These are phyloP conservation scores for Posidonia australis DNA, from an alignment of 106 monocot species.

Conservation along the genomic window DNA sequence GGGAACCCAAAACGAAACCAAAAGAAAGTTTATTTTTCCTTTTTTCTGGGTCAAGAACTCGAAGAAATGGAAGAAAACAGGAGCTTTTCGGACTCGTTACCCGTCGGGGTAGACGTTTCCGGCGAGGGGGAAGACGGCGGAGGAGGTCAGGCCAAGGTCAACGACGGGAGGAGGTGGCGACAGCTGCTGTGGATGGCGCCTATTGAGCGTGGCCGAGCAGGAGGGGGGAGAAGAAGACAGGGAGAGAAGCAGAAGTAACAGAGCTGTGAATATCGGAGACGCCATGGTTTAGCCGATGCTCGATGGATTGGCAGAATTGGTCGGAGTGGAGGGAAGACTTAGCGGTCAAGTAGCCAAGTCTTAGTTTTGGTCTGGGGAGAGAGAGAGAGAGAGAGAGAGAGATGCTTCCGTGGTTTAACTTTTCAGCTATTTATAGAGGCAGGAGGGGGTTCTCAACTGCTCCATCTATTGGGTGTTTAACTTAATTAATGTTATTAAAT, in stretches of 20 bases:
- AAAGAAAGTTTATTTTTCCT: neutral
- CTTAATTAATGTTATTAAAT: too few relatives aligned
- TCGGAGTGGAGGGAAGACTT: too few relatives aligned
- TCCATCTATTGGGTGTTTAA: too few relatives aligned
- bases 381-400: too few relatives aligned
- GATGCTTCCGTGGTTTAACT: too few relatives aligned
- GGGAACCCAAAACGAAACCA: neutral
- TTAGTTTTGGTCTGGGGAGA: too few relatives aligned
- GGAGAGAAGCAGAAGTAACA: neutral
- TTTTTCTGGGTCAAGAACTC: too few relatives aligned
- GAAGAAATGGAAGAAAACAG: neutral
- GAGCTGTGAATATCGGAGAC: neutral
- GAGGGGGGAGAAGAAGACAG: neutral
- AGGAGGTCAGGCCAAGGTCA: constrained; percentile 15
- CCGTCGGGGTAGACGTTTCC: constrained; percentile 89
- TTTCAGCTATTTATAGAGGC: too few relatives aligned
- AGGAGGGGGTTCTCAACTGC: too few relatives aligned
- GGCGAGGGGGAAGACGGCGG: constrained; percentile 58
- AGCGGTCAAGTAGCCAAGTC: too few relatives aligned
- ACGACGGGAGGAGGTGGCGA: neutral
- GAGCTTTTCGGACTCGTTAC: constrained; percentile 15
- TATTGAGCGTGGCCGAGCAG: neutral
- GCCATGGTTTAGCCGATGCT: too few relatives aligned
- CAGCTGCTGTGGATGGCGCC: neutral
- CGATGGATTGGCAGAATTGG: too few relatives aligned